Evolutionary conservation across 306 rosid species (phyloP).

Genomic region (Mimosa bimucronata): DNA sequence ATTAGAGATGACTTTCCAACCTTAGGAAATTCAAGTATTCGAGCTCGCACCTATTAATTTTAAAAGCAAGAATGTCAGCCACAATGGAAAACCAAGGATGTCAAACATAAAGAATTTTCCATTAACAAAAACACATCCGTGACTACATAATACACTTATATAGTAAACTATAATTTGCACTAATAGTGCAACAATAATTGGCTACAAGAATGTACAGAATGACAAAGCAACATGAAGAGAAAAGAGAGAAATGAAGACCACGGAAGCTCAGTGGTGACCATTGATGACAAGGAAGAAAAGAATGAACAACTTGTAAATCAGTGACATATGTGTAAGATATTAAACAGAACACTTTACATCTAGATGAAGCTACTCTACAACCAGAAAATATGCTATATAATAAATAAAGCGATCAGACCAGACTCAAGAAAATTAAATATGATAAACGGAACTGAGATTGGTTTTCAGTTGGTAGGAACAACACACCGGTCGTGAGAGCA

Average conservation of each 20-base stretch:
- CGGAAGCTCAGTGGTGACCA: not conserved
- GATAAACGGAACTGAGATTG: slow-evolving; percentile 13
- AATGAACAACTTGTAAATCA: slow-evolving; percentile 10
- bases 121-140: slow-evolving; percentile 12
- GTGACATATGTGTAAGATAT: not conserved
- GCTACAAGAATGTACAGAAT: no score
- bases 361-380: slow-evolving; percentile 4
- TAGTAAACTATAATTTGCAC: no score
- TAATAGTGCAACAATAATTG: no score
- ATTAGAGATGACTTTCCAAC: slow-evolving; percentile 94
- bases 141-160: no score
- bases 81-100: not conserved
- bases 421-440: slow-evolving; percentile 19
- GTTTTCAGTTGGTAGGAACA: slow-evolving; percentile 36
- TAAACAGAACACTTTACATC: not conserved
- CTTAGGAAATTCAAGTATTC: slow-evolving; percentile 94
- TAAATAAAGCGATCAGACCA: not conserved
- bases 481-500: slow-evolving; percentile 87
- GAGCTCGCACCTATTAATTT: slow-evolving; percentile 80
- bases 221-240: slow-evolving; percentile 11
- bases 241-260: not conserved
- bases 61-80: slow-evolving; percentile 19
- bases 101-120: slow-evolving; percentile 13
- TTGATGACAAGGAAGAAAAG: not conserved
- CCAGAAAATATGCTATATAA: not conserved